These are phyloP conservation scores for Acidiella bohemica DNA, from an alignment of 495 filamentous ascomycete species.

Conservation along the genomic window DNA sequence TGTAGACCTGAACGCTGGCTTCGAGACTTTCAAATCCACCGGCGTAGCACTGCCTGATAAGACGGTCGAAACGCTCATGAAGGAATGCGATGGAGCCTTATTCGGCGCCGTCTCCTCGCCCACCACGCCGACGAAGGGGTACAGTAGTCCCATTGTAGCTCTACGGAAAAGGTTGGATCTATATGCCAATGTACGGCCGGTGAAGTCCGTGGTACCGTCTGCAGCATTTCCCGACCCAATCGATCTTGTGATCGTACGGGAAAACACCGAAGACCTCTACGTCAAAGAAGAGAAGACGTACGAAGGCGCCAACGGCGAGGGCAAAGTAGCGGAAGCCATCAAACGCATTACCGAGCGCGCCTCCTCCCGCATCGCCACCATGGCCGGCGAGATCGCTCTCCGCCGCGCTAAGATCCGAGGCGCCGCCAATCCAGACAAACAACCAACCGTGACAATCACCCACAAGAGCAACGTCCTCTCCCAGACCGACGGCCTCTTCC, in stretches of 20 bases:
- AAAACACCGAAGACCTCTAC: slow-evolving; percentile 98
- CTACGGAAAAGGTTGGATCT: slow-evolving; percentile 89
- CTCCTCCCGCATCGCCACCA: slow-evolving; percentile 68
- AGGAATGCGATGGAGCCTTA: slow-evolving; percentile 87
- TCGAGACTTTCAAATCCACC: slow-evolving; percentile 78
- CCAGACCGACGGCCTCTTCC: slow-evolving; percentile 94
- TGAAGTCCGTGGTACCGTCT: slow-evolving; percentile 61
- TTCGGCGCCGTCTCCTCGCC: slow-evolving; percentile 94
- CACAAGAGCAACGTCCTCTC: slow-evolving; percentile 97
- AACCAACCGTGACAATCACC: slow-evolving; percentile 82
- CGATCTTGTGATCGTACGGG: slow-evolving; percentile 94
- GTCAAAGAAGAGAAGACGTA: slow-evolving; percentile 90
- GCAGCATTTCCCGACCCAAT: slow-evolving; percentile 34
- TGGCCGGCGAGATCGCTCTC: slow-evolving; percentile 88
- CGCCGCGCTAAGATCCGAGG: slow-evolving; percentile 67
- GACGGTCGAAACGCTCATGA: slow-evolving; percentile 71
- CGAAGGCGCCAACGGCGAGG: slow-evolving; percentile 48
- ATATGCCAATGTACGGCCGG: slow-evolving; percentile 94
- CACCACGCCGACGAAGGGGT: slow-evolving; percentile 74
- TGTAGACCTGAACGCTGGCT: slow-evolving; percentile 80
- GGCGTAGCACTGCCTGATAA: slow-evolving; percentile 77
- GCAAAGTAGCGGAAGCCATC: slow-evolving; percentile 77
- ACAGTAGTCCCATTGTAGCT: slow-evolving; percentile 94
- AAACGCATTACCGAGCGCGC: slow-evolving; percentile 88
- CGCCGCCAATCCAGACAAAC: slow-evolving; percentile 42